Base-by-base conservation (phyloP, 106 monocot species). In the Chionographis japonica region DNA sequence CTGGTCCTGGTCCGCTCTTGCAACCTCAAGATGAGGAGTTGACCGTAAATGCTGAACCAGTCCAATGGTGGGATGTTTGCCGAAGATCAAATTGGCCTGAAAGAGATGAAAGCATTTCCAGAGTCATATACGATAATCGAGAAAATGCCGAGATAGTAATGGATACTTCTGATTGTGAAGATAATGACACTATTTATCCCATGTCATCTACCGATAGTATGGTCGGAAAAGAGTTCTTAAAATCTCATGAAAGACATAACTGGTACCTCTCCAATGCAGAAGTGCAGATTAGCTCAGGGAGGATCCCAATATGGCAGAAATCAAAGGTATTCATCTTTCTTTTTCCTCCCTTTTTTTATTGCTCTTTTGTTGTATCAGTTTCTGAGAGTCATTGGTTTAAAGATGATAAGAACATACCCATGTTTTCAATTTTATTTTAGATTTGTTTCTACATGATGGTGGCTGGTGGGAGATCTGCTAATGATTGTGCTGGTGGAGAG, bases 1-100 rank as follows among this genome's bases (percentile, higher is more conserved):
- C 54, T 61, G 69, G 67, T 12, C 55, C 84, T 56, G 77, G 74
- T 56, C 60, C 79, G 60, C 54, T 77, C 42, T 73, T 68, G 61
- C 88, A 81, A 68, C 41, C 70, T 63, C 89, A 83, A 75, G 95
- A 92, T 78, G 95, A 97, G 3, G 95, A 97, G 63, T 59, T 86
- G 36, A 77, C 69, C 62, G 86, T 97, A 71, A 82, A 69, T 84
- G 85, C 82, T 74, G 95, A 92, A 72, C 84, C 92, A 50, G 80
- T 92, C 73, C 91, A 92, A 63, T 97, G 95, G 92, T 97, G 95
- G 95, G 95, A 97, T 80, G 95, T 92, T 5, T 97, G 95, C 54
- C 69, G 95, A 68, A 89, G 89, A 64, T 75, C 76, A 58, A 86
- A 78, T 78, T 92, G 95, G 95, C 92, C 92, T 74, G 92, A 97